Evolutionary conservation across 2,329 filamentous ascomycete genomes (phyloP), one percentile per base, ranked within the genome.

Genomic region (Fusarium xylarioides): DNA sequence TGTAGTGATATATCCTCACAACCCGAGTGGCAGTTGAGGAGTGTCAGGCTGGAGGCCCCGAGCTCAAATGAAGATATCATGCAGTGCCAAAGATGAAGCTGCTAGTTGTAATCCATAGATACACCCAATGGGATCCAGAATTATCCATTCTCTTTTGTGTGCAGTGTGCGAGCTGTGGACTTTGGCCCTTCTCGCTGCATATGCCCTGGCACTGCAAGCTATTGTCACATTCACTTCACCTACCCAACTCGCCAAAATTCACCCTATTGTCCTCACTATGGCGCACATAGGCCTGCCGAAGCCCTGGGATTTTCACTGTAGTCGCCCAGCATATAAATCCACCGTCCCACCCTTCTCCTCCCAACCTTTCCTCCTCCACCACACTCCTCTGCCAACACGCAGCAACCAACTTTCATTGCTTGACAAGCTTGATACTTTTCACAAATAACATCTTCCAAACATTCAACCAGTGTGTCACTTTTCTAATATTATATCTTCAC

Each of bases 331-430:
- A 32, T 32, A 50, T 63, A 73, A 71, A 57, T 19, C 37, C 23
- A 37, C 7, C 23, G n/a, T 12, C 34, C 57, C 28, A 44, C 50
- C 30, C 21, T 28, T 26, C 50, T 49, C 46, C 42, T 44, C 19
- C 42, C 26, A 63, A 71, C 18, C 42, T 66, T 74, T 71, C 30
- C 62, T 61, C 63, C 49, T 23, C 52, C 68, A 46, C 52, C 55
- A 54, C 42, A 49, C 42, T 70, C 46, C 21, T 54, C 42, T 54
- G 4, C 50, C 35, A 42, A 40, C n/a, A 23, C 40, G 12, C 30
- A 54, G 18, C 28, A 23, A 26, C 3, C 15, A 49, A 26, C 30
- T 11, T 30, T n/a, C 11, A 34, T 19, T 11, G 19, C 23, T 38
- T 38, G 30, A 18, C 21, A n/a, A 21, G 28, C n/a, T 50, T 49